These are phyloP conservation scores for Saksenaea vasiformis DNA, from an alignment of 371 early-diverging fungal genomes.

Conservation along the genomic window DNA sequence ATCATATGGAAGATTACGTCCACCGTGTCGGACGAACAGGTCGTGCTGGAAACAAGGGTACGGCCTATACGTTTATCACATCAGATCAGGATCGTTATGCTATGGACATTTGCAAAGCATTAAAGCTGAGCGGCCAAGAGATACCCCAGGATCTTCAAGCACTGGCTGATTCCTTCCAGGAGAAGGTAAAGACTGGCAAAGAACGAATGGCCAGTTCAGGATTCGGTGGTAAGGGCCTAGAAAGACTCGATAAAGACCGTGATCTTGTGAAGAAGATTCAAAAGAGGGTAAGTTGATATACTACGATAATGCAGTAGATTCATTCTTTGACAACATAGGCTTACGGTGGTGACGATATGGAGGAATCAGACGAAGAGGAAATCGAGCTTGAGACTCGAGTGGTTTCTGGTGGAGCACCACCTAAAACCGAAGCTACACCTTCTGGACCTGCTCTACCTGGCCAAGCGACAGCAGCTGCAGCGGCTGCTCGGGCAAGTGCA, in stretches of 20 bases:
- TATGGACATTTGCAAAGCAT: constrained; percentile 90
- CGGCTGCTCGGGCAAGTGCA: constrained; percentile 44
- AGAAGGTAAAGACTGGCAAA: constrained; percentile 88
- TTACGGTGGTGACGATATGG: constrained; percentile 74
- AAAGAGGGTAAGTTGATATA: constrained; percentile 63
- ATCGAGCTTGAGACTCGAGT: constrained; percentile 53
- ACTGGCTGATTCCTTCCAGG: constrained; percentile 81
- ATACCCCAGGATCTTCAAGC: constrained; percentile 80
- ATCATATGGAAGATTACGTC: constrained; percentile 98
- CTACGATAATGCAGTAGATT: not conserved
- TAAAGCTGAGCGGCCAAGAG: constrained; percentile 72
- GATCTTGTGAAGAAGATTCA: constrained; percentile 90
- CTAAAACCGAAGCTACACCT: constrained; percentile 10
- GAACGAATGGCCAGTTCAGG: constrained; percentile 85
- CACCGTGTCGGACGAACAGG: constrained; percentile 99
- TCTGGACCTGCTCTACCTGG: constrained; percentile 21
- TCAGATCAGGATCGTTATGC: constrained; percentile 94
- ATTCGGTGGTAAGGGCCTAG: constrained; percentile 97
- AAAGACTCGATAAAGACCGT: constrained; percentile 91
- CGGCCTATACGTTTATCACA: constrained; percentile 94
- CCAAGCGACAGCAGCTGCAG: constrained; percentile 53
- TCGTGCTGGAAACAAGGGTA: constrained; percentile 96
- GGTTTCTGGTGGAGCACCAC: constrained; percentile 21
- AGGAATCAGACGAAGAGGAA: constrained; percentile 73
- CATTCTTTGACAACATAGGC: constrained; percentile 31